Base-by-base conservation (phyloP, 2,329 filamentous ascomycete species). In the Botryosphaeria agaves region DNA sequence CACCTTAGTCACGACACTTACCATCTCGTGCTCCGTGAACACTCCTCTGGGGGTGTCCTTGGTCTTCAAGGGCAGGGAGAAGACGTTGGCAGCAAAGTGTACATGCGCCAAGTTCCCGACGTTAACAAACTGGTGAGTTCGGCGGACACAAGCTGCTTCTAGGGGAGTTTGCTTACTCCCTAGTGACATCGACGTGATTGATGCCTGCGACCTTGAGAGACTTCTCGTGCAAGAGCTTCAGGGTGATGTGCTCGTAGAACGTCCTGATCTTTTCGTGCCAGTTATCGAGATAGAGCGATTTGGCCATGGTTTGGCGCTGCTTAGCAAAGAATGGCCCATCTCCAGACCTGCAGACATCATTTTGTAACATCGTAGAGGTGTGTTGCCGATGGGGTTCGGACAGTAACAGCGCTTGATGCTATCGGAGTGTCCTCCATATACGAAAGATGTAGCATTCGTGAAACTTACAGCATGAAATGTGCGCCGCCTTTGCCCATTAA, bases 141-240 rank as follows among this genome's bases (percentile, higher is more conserved):
- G n/a, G n/a, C n/a, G n/a, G n/a, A n/a, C n/a, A n/a, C n/a, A n/a
- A n/a, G n/a, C n/a, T n/a, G n/a, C n/a, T n/a, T n/a, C n/a, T n/a
- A n/a, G n/a, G n/a, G n/a, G n/a, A 31, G 20, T n/a, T 19, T 23
- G 21, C 54, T 47, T 50, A 55, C 47, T 71, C 67, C 34, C 66
- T 59, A 19, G 68, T 66, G 62, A 85, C 61, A 41, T 89, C 81
- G 24, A 83, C 66, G 45, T 81, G 74, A 31, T 67, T 66, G 32
- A 64, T 61, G 6, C 65, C 65, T 3, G 60, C 66, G 17, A 85
- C 62, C 33, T 62, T 65, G 49, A 71, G 79, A 26, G 68, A 69
- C 48, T 81, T 79, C 17, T 72, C 62, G 0, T 56, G 48, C 14
- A 91, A 59, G 3, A 89, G 59, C 17, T 64, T 55, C 30, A 69